phyloP scores from a whole-genome alignment of 1,139 yeast genomes.

The Pichia cactophila region DNA sequence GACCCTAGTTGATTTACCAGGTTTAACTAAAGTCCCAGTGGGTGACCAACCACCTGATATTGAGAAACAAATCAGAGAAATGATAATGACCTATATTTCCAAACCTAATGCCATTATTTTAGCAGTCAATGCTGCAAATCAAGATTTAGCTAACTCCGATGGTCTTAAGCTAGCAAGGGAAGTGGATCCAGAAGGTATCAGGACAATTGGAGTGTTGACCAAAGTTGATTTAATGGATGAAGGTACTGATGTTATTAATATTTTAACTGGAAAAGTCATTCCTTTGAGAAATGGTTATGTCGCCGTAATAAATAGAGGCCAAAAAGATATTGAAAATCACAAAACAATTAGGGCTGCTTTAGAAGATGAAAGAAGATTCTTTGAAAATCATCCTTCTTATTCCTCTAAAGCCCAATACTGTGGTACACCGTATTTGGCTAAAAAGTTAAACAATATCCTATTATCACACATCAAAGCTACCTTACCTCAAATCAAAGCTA shows the following conservation, averaged over 20 bases:
- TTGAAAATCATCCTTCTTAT: constrained; percentile 70
- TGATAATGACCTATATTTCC: constrained; percentile 88
- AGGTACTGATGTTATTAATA: constrained; percentile 98
- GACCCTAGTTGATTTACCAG: constrained; percentile 95
- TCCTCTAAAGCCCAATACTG: constrained; percentile 75
- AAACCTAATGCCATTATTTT: constrained; percentile 94
- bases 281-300: constrained; percentile 95
- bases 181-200: constrained; percentile 93
- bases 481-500: constrained; percentile 85
- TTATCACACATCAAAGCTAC: constrained; percentile 92
- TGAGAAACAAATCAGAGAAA: constrained; percentile 88
- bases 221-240: constrained; percentile 97
- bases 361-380: constrained; percentile 68
- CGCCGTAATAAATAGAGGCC: constrained; percentile 97
- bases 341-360: constrained; percentile 89
- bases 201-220: constrained; percentile 96
- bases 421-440: constrained; percentile 95
- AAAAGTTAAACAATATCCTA: constrained; percentile 81
- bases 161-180: constrained; percentile 95
- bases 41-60: constrained; percentile 99
- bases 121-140: constrained; percentile 95
- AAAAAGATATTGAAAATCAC: constrained; percentile 81
- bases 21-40: constrained; percentile 97
- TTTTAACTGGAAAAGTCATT: constrained; percentile 90
- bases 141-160: constrained; percentile 95